Evolutionary conservation across 2,329 filamentous ascomycete species (phyloP).

Genomic region (Xylariales sp.): DNA sequence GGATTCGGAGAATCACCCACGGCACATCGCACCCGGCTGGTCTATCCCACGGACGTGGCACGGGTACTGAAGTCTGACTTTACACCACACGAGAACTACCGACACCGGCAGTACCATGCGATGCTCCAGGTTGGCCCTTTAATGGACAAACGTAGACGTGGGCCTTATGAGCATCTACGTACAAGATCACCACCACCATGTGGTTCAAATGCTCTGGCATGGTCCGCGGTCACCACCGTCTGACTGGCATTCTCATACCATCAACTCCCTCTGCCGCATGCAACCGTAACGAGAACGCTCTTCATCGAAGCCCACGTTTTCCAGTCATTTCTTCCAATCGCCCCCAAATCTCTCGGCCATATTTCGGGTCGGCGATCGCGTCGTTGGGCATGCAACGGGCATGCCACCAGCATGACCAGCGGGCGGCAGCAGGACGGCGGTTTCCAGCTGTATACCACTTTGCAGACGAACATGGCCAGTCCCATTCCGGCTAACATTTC

Average conservation of each 20-base stretch:
- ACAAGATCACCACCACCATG: slow-evolving; percentile 21
- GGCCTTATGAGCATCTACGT: background rate
- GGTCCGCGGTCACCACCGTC: slow-evolving; percentile 8
- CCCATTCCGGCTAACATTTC: slow-evolving; percentile 21
- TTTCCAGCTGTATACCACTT: slow-evolving; percentile 25
- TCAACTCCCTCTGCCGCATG: background rate
- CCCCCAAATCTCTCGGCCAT: background rate
- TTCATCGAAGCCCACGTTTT: slow-evolving; percentile 1
- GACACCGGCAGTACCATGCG: background rate
- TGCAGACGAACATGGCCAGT: slow-evolving; percentile 17
- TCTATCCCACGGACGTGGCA: background rate
- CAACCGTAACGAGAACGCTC: background rate
- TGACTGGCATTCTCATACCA: slow-evolving; percentile 2
- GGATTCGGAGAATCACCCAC: slow-evolving; percentile 22
- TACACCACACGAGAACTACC: background rate
- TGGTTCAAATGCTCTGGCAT: slow-evolving; percentile 18
- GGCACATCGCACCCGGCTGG: slow-evolving; percentile 2
- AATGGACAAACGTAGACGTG: background rate
- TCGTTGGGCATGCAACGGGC: slow-evolving; percentile 24
- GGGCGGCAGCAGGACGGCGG: slow-evolving; percentile 30
- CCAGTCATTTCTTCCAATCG: background rate
- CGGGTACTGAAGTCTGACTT: no score
- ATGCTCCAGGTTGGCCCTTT: background rate
- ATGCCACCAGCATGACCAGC: slow-evolving; percentile 38
- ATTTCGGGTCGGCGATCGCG: slow-evolving; percentile 49